Percentiles rank a stretch among this genome's conserved stretches.
Conservation (phyloP, 1,139 yeast genomes). For the Spathaspora sp. region DNA sequence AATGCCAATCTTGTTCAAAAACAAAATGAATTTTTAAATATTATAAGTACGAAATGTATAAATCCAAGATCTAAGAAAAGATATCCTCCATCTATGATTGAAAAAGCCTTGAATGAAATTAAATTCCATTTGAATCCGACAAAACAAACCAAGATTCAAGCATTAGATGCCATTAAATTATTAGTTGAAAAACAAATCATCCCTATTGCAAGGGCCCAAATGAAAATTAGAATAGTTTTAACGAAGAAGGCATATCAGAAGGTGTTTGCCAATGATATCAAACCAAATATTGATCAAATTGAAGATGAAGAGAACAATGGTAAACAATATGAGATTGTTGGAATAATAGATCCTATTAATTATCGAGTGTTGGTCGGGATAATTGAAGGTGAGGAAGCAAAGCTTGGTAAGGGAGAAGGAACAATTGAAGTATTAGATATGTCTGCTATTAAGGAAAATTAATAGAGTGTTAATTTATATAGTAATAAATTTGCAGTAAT, state of each 20-base stretch:
- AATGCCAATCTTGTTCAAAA: conserved; percentile 71
- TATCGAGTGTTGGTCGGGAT: conserved; percentile 59
- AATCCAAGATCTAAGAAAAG: conserved; percentile 88
- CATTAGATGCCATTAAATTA: conserved; percentile 84
- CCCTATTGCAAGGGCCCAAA: conserved; percentile 92
- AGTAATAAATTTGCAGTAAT: no score
- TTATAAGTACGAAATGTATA: conserved; percentile 86
- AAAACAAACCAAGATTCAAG: conserved; percentile 83
- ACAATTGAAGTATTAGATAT: conserved; percentile 83
- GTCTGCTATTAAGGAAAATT: conserved; percentile 73
- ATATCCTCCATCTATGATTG: conserved; percentile 92
- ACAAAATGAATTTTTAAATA: conserved; percentile 79
- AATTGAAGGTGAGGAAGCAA: conserved; percentile 49
- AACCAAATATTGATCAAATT: conserved; percentile 50
- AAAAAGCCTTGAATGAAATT: conserved; percentile 76
- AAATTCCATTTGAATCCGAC: conserved; percentile 81
- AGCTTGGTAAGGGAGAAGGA: conserved; percentile 56
- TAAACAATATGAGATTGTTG: conserved; percentile 58
- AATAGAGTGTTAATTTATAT: background rate
- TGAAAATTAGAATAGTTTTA: conserved; percentile 71
- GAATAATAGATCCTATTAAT: conserved; percentile 85
- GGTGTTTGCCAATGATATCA: conserved; percentile 46
- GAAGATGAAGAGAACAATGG: conserved; percentile 51
- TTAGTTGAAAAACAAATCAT: conserved; percentile 76
- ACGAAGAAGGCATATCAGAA: conserved; percentile 51